Conservation (phyloP, 805 yeast genomes). For the Nakazawaea populi region DNA sequence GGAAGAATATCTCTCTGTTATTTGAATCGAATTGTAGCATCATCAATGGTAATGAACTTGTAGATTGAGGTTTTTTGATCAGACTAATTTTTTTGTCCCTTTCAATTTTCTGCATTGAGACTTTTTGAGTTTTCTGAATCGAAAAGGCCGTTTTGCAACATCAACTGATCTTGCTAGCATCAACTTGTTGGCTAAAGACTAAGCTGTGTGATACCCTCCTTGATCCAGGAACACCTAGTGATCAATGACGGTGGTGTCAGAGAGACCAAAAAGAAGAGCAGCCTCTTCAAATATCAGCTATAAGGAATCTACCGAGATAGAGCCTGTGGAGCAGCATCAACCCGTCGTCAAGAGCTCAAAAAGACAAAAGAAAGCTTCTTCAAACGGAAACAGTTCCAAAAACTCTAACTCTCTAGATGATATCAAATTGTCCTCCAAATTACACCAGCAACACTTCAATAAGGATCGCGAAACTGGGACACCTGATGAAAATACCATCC, state of each 20-base stretch:
- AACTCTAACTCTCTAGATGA: neutral
- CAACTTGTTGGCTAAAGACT: too few relatives aligned
- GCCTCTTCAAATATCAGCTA: conserved; percentile 24
- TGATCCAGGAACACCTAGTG: neutral
- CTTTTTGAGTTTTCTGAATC: neutral
- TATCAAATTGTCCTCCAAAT: neutral
- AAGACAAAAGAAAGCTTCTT: conserved; percentile 2
- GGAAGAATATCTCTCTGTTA: too few relatives aligned
- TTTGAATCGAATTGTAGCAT: too few relatives aligned
- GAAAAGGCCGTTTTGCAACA: neutral
- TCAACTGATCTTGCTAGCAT: too few relatives aligned
- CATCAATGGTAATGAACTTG: too few relatives aligned
- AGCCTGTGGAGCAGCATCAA: neutral
- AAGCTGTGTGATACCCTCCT: too few relatives aligned
- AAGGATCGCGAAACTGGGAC: conserved; percentile 3
- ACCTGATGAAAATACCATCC: conserved; percentile 19
- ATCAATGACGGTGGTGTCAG: neutral
- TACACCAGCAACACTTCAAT: neutral
- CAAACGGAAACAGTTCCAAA: neutral
- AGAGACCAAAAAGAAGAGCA: conserved; percentile 25
- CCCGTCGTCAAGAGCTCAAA: neutral
- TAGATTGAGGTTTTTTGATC: neutral
- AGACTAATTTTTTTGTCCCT: neutral
- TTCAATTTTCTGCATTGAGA: neutral
- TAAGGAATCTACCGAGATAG: conserved; percentile 24